Evolutionary conservation across 306 rosid genomes (phyloP).

Genomic region (Malus orientalis): DNA sequence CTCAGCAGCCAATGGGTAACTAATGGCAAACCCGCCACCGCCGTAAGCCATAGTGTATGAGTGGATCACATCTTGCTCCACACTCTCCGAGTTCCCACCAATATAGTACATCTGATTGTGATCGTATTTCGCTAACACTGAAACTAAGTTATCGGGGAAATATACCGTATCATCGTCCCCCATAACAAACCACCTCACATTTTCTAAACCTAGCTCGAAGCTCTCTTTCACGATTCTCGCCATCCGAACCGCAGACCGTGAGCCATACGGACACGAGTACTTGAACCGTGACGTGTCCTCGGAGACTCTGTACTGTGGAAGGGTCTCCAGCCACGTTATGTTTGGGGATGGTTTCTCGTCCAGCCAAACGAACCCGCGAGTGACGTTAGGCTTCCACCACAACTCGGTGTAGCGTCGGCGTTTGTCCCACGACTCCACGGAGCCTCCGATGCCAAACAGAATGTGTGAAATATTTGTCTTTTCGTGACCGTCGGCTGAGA

Average conservation of each 20-base stretch:
- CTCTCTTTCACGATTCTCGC: slow-evolving; percentile 75
- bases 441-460: slow-evolving; percentile 58
- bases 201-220: slow-evolving; percentile 43
- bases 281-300: slow-evolving; percentile 42
- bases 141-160: slow-evolving; percentile 47
- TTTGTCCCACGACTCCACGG: slow-evolving; percentile 36
- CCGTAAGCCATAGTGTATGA: slow-evolving; percentile 64
- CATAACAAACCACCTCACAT: slow-evolving; percentile 82
- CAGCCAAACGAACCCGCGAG: slow-evolving; percentile 64
- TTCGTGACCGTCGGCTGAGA: not conserved
- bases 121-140: slow-evolving; percentile 61
- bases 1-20: slow-evolving; percentile 55
- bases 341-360: slow-evolving; percentile 22
- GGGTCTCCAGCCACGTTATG: slow-evolving; percentile 35
- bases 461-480: slow-evolving; percentile 58
- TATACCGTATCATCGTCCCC: slow-evolving; percentile 83
- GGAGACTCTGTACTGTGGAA: slow-evolving; percentile 38
- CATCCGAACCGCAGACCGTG: slow-evolving; percentile 55
- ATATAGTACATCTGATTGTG: slow-evolving; percentile 73
- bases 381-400: slow-evolving; percentile 48
- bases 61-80: slow-evolving; percentile 51
- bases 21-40: slow-evolving; percentile 72
- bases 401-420: slow-evolving; percentile 44
- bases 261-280: slow-evolving; percentile 50
- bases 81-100: slow-evolving; percentile 71